Percentiles rank a stretch among this genome's conserved stretches.
These are phyloP conservation scores for Petunia axillaris DNA, from an alignment of 257 asterid genomes.

Conservation along the genomic window DNA sequence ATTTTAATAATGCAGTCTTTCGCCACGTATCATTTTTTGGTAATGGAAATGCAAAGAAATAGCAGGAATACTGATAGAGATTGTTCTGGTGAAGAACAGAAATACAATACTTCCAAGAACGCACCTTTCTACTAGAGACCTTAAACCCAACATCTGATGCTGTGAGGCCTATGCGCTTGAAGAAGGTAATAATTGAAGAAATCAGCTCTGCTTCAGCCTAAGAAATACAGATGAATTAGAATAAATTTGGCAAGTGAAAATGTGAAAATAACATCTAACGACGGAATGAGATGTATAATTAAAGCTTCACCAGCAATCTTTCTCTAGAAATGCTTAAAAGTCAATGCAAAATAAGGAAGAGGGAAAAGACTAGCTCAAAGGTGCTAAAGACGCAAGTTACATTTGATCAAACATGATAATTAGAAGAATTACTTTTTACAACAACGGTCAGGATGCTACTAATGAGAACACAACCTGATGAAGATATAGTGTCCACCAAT, in stretches of 20 bases:
- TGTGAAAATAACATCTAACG: conserved; percentile 15
- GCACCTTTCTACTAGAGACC: conserved; percentile 92
- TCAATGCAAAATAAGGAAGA: neutral
- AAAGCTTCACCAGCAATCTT: conserved; percentile 11
- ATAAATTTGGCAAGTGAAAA: conserved; percentile 17
- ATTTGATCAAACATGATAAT: neutral
- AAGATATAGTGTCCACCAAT: neutral
- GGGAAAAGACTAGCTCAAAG: conserved; percentile 2
- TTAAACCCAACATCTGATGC: conserved; percentile 95
- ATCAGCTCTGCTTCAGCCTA: conserved; percentile 99
- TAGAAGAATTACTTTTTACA: neutral
- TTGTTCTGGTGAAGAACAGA: neutral
- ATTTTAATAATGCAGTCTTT: neutral
- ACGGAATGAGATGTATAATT: neutral
- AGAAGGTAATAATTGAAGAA: conserved; percentile 80
- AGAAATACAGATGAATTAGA: conserved; percentile 13
- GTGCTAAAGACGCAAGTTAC: neutral
- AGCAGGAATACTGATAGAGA: neutral
- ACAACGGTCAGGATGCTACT: neutral
- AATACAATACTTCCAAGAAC: neutral
- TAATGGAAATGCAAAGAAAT: neutral
- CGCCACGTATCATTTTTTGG: neutral
- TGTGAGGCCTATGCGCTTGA: conserved; percentile 95
- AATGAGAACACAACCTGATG: neutral
- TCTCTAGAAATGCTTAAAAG: neutral